Evolutionary conservation across 352 stramenopile genomes (phyloP), one percentile per base, ranked within the genome.

Genomic region (Globisporangium abappressorium): DNA sequence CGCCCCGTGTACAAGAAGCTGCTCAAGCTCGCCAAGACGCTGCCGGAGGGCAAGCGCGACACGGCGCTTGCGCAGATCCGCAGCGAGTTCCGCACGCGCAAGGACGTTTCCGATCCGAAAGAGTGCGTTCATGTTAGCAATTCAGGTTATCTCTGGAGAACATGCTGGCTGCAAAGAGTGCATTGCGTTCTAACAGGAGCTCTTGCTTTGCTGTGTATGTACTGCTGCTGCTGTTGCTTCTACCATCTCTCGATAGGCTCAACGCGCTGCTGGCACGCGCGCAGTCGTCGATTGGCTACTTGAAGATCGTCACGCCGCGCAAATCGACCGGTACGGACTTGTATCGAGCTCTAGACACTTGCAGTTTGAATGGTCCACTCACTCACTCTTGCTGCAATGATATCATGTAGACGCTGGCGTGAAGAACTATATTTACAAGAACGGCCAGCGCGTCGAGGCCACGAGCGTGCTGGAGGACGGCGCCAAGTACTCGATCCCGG

Each of bases 1-100:
- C 81, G 81, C n/a, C 80, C 84, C 53, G 66, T 94, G 67, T 96
- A 94, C 76, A 96, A 94, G 81, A 91, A 91, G 77, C 75, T 96
- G 62, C 73, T 96, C 73, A 75, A 79, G 46, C 69, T 94, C 41
- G 88, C 88, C 55, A 84, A 93, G 76, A 86, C 75, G 63, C 77
- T 94, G 46, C 86, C 88, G 33, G 83, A 83, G 49, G 63, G 69
- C 65, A 93, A 94, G 74, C 84, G 84, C 30, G 75, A 85, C 56
- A 30, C 69, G 34, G 90, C 84, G 26, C 26, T 94, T n/a, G 68
- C 82, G 41, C 84, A 94, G 75, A 90, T 96, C 68, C 86, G 86
- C 28, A 54, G 46, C 47, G 88, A 96, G 67, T 96, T 96, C 66
- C 84, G 88, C 69, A 75, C 53, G 53, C 80, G 88, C 65, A 67